Evolutionary conservation across 2,329 filamentous ascomycete species (phyloP), one percentile per base, ranked within the genome.

Genomic region (Clarireedia hainanense): DNA sequence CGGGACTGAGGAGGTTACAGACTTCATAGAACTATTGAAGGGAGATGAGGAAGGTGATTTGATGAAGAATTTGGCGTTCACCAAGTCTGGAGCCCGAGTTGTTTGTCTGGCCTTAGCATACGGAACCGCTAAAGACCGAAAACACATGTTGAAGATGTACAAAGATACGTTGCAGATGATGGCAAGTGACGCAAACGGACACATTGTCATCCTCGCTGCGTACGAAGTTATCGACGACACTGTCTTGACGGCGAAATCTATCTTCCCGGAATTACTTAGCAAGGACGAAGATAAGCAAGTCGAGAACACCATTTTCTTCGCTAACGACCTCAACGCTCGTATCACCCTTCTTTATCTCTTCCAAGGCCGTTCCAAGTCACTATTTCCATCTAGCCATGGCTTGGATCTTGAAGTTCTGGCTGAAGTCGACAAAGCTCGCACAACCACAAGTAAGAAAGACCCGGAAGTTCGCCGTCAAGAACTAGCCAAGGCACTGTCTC

Each of bases 211-310:
- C 36, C 78, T 97, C 55, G 80, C 91, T 1, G 89, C 90, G 1
- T 91, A 91, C 69, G 94, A 97, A 65, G 85, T 96, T 49, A 84
- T 96, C 49, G 94, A 99, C 65, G 94, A 99, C 70, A 99, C 94
- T 9, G 91, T 95, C 61, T 78, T 96, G 67, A 89, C 84, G 3
- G 79, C 84, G 50, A 97, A 95, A 74, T 79, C 88, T 34, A 88
- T 99, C 61, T 90, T 96, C 71, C 79, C 89, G 0, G 92, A 97
- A 71, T 77, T 99, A 12, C 74, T 96, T 17, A 88, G 85, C 60
- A 88, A 89, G 66, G 81, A 84, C 58, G 77, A 80, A 24, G 77
- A 84, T 55, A 78, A 79, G 56, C 76, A 83, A 36, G 74, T 79
- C 2, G 80, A 86, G 62, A 86, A 86, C 59, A 75, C 90, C 50